Conservation (phyloP, 371 early-diverging fungal genomes). For the Actinomucor elegans region DNA sequence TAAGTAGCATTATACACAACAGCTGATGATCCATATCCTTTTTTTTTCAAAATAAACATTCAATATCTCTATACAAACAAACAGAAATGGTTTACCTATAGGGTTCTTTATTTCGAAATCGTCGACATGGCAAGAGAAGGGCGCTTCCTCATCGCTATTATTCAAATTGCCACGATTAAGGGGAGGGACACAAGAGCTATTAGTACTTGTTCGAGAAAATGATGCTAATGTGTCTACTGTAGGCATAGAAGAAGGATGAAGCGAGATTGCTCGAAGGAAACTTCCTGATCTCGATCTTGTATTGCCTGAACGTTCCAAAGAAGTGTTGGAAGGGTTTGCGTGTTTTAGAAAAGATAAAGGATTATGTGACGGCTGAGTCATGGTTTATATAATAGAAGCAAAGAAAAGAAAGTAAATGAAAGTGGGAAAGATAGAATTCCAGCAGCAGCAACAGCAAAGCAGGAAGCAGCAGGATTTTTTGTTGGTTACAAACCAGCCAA, state of each 20-base stretch:
- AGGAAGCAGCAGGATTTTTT: too few relatives aligned
- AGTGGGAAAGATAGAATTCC: not conserved
- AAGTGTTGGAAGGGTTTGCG: constrained; percentile 1
- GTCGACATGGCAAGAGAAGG: constrained; percentile 16
- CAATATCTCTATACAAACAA: too few relatives aligned
- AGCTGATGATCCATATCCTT: constrained; percentile 90
- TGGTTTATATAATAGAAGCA: not conserved
- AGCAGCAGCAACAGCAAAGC: too few relatives aligned
- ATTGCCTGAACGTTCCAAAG: constrained; percentile 4
- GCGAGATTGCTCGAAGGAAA: constrained; percentile 15
- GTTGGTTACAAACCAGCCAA: too few relatives aligned
- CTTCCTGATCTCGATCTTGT: constrained; percentile 10
- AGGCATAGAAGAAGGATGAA: not conserved
- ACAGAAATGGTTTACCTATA: constrained; percentile 26
- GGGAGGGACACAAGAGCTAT: not conserved
- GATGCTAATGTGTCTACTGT: not conserved
- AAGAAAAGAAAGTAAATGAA: not conserved
- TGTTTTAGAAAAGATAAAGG: constrained; percentile 9
- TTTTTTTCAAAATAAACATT: not conserved
- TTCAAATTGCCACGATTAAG: not conserved
- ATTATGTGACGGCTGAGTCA: constrained; percentile 14
- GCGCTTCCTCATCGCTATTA: not conserved
- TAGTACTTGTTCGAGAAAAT: not conserved
- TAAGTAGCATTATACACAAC: constrained; percentile 80
- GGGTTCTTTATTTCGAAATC: constrained; percentile 44